phyloP scores from a whole-genome alignment of 2,329 filamentous ascomycete genomes.

The Fusarium newnesense region DNA sequence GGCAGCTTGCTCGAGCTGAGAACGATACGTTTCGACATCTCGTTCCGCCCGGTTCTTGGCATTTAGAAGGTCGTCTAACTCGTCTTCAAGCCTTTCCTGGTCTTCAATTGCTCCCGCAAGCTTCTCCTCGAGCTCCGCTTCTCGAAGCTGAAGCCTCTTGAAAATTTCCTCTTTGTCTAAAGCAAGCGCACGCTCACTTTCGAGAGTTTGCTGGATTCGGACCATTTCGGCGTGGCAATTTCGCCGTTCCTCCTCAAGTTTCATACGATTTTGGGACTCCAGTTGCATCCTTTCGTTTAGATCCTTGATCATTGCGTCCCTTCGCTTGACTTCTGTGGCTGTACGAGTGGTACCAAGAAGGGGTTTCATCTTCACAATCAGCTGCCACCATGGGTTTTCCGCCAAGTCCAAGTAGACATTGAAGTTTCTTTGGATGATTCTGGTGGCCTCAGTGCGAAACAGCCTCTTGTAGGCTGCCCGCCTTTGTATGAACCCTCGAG shows the following conservation, averaged over 20 bases:
- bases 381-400: conserved; percentile 96
- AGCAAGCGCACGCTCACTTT: conserved; percentile 94
- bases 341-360: conserved; percentile 91
- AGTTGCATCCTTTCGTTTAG: conserved; percentile 85
- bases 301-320: conserved; percentile 91
- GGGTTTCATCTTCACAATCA: conserved; percentile 95
- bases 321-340: conserved; percentile 91
- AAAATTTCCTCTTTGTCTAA: conserved; percentile 99
- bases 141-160: conserved; percentile 91
- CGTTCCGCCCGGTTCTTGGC: conserved; percentile 91
- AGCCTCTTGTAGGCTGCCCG: conserved; percentile 91
- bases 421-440: conserved; percentile 95
- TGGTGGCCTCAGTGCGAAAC: conserved; percentile 92
- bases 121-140: conserved; percentile 92
- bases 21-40: conserved; percentile 80
- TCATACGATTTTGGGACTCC: conserved; percentile 78
- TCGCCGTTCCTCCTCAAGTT: conserved; percentile 89
- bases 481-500: conserved; percentile 88
- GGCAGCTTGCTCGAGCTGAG: conserved; percentile 91
- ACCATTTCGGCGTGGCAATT: conserved; percentile 88
- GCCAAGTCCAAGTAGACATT: conserved; percentile 90
- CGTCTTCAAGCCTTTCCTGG: conserved; percentile 92
- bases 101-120: conserved; percentile 91
- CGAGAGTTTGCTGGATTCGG: conserved; percentile 90
- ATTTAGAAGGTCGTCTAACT: conserved; percentile 87